Base-by-base conservation (phyloP, 106 monocot species). In the Agapanthus africanus region DNA sequence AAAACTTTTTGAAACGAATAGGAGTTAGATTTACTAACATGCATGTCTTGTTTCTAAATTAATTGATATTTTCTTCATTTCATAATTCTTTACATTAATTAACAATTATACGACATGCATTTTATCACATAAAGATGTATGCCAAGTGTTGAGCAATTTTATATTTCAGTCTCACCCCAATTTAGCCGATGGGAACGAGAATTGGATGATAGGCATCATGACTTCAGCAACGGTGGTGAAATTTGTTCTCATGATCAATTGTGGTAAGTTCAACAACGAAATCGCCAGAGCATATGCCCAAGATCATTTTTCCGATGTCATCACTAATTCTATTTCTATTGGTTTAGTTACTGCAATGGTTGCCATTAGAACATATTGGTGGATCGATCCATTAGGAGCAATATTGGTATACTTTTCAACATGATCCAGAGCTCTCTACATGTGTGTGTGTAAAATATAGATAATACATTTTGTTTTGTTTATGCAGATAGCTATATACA, bases 121-220 rank as follows among this genome's bases (percentile, higher is more conserved):
- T n/a, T n/a, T n/a, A n/a, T n/a, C n/a, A n/a, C n/a, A n/a, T n/a
- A n/a, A n/a, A n/a, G n/a, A n/a, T n/a, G n/a, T n/a, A n/a, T n/a
- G n/a, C n/a, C n/a, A n/a, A n/a, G n/a, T n/a, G n/a, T n/a, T n/a
- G n/a, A n/a, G n/a, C n/a, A n/a, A 25, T 19, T 16, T 57, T 40
- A 25, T 42, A 2, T 61, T 54, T 74, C 75, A 88, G 88, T 74
- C 76, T 2, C 84, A 90, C 40, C 28, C 80, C 9, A 52, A 10
- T 22, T 49, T 81, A 14, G 69, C 80, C 38, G 23, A 57, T 14
- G 44, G 27, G 30, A 78, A 80, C 32, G 80, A 82, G 73, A 50
- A 71, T 16, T 93, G 86, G 89, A 93, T 93, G 77, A 76, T 93
- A 1, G 84, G 81, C 32, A 87, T 83, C 79, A 93, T 93, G 93